phyloP scores from a whole-genome alignment of 1,284 basidiomycete species.

The Omphalotus olearius region DNA sequence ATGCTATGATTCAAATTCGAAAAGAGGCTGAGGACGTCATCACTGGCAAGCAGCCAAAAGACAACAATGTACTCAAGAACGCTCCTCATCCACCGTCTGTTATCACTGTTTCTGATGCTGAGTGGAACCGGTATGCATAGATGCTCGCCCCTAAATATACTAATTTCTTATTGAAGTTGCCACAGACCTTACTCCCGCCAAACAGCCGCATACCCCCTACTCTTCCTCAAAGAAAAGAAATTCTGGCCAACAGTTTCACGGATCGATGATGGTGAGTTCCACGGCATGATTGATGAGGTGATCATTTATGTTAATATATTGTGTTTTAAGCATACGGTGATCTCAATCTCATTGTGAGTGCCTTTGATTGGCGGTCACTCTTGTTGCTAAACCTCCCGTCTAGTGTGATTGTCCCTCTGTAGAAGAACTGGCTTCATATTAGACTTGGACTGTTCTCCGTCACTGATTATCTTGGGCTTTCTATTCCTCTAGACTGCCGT shows the following conservation, averaged over 20 bases:
- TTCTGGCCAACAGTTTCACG: conserved; percentile 93
- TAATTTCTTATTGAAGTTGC: conserved; percentile 1
- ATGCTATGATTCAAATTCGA: conserved; percentile 95
- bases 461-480: conserved; percentile 26
- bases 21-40: conserved; percentile 88
- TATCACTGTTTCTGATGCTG: conserved; percentile 61
- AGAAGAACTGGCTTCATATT: conserved; percentile 57
- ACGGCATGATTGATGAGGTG: conserved; percentile 1
- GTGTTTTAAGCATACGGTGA: conserved; percentile 67
- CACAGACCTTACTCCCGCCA: conserved; percentile 81
- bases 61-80: conserved; percentile 90
- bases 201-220: conserved; percentile 80
- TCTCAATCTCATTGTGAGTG: conserved; percentile 66
- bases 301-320: conserved; percentile 7
- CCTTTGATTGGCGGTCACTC: conserved; percentile 5
- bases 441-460: conserved; percentile 15
- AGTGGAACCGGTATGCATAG: conserved; percentile 79
- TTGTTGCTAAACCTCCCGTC: conserved; percentile 12
- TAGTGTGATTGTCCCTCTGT: conserved; percentile 89
- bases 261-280: conserved; percentile 79
- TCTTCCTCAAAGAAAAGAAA: conserved; percentile 79
- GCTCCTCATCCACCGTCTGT: conserved; percentile 88
- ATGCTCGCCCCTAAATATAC: neutral
- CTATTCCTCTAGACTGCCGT: conserved; percentile 39
- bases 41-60: conserved; percentile 78